Base-by-base conservation (phyloP, 1,139 yeast genomes). In the Geotrichum aggregatum region DNA sequence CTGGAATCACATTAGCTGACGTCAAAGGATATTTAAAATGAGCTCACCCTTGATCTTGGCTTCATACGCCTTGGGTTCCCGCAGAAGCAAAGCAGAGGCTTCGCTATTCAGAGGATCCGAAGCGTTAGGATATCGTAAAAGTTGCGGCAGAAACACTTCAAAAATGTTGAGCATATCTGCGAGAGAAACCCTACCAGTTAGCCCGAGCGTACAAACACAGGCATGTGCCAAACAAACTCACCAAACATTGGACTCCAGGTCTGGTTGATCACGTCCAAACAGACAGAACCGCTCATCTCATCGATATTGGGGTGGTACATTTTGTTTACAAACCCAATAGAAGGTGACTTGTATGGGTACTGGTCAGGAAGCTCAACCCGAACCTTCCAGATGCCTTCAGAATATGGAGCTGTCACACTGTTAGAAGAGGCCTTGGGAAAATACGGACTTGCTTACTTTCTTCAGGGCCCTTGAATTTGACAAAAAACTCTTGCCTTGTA, bases 171-270 rank as follows among this genome's bases (percentile, higher is more conserved):
- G 75, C 61, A 91, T 77, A 51, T 66, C 66, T 62, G 44, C 41
- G 21, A 11, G 10, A n/a, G n/a, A n/a, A n/a, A n/a, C n/a, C n/a
- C n/a, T n/a, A n/a, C n/a, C n/a, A n/a, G n/a, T n/a, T n/a, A n/a
- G n/a, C n/a, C n/a, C n/a, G n/a, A n/a, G 10, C 34, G 13, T n/a
- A 13, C 10, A 10, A 34, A 14, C 35, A 13, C 33, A 42, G n/a
- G 21, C n/a, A n/a, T n/a, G n/a, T n/a, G 21, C 3, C 2, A 10
- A 14, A 40, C 11, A 7, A 3, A 51, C 63, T 49, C 59, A 49
- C 92, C 98, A 74, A 89, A 92, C 91, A 92, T 87, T 1, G 98
- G 98, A 43, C 95, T 86, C 98, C 98, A 92, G 0, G 98, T 89
- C 66, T 92, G 97, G 69, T 92, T 92, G 60, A 92, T 91, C 34